Base-by-base conservation (phyloP, 805 yeast species). In the Priceomyces medius region DNA sequence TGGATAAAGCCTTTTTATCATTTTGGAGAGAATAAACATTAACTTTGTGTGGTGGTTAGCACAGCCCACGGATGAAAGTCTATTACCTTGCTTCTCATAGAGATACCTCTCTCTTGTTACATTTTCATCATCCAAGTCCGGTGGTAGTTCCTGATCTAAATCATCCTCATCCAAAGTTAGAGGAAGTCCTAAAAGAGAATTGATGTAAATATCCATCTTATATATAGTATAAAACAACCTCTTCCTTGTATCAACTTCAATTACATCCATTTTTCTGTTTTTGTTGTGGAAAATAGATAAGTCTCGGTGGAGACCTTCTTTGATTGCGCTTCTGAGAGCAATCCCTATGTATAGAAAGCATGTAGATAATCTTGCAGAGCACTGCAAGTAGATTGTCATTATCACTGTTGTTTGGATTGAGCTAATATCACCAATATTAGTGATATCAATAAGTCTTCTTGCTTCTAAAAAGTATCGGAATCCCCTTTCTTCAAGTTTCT, bases 301-400 rank as follows among this genome's bases (percentile, higher is more conserved):
- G 56, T 82, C 84, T 47, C 95, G 67, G 61, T 89, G 96, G 14
- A 88, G 66, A 0, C 96, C 96, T 50, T 87, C 88, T 49, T 89
- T 76, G 34, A 88, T 60, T 0, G 95, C 91, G 18, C 90, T 80
- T 55, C 96, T 68, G 35, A 88, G 63, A 0, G 95, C 97, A 40
- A 88, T 82, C 6, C 97, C 96, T 47, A 88, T 85, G 59, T 88
- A 89, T 0, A 95, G 83, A 59, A 89, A 88, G 59, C 96, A 88
- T 1, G 95, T 85, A 0, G 91, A 82, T 42, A 89, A 68, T 48
- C 93, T 74, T 0, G 96, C 96, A 3, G 95, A 84, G 55, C 95
- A 88, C 62, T 89, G 96, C 37, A 89, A 64, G 61, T 87, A 89
- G 48, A 88, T 71, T 17, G 87, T 82, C 75, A 89, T 71, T 90